These are phyloP conservation scores for Xylaria sp. DNA, from an alignment of 2,329 filamentous ascomycete genomes.

Conservation along the genomic window DNA sequence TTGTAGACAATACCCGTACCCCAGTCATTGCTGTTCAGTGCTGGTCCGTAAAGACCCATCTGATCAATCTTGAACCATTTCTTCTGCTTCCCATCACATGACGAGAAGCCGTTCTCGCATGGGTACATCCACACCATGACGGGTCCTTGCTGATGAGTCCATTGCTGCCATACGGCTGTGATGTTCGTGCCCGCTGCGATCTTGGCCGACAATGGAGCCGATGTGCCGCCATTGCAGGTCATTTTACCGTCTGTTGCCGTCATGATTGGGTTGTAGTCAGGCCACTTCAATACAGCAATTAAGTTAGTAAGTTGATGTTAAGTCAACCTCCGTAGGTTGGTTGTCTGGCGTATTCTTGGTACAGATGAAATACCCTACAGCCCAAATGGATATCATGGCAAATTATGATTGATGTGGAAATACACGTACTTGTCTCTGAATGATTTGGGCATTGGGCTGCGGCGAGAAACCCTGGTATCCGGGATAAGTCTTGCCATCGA, in stretches of 20 bases:
- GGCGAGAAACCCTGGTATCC: conserved; percentile 63
- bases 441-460: conserved; percentile 58
- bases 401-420: too few relatives aligned
- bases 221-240: conserved; percentile 65
- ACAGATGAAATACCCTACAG: background rate
- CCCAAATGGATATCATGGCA: too few relatives aligned
- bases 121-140: conserved; percentile 68
- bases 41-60: conserved; percentile 58
- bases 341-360: background rate
- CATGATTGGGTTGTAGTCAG: conserved; percentile 65
- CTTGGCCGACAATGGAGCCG: conserved; percentile 56
- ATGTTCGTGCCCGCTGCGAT: conserved; percentile 59
- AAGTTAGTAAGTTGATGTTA: background rate
- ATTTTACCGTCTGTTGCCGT: conserved; percentile 60
- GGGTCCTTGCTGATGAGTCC: conserved; percentile 67
- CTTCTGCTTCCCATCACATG: conserved; percentile 62
- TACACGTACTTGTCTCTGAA: conserved; percentile 58
- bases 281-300: conserved; percentile 51
- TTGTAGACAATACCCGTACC: conserved; percentile 58
- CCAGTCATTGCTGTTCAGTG: conserved; percentile 58
- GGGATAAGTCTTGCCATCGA: conserved; percentile 55
- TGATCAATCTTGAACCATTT: conserved; percentile 70
- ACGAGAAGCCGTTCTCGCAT: conserved; percentile 59
- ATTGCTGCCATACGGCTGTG: conserved; percentile 63
- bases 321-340: background rate